Evolutionary conservation across 2,329 filamentous ascomycete species (phyloP), one percentile per base, ranked within the genome.

Genomic region (Xylariaceae sp.): DNA sequence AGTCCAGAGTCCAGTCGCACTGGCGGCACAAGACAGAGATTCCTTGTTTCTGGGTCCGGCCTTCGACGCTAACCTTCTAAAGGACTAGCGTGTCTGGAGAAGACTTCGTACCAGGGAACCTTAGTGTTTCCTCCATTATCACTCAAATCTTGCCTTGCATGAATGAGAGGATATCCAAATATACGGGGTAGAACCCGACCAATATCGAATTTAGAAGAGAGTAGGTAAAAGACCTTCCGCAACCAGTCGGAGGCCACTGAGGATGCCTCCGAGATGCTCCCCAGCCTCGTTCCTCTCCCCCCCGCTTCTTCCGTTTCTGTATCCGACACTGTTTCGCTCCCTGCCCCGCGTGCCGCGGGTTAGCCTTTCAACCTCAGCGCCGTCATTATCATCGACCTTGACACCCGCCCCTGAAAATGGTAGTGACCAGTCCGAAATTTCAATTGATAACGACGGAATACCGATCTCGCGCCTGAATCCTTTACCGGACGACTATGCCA

Each of bases 401-500:
- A 54, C 51, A 48, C 55, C 61, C 53, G 60, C 41, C 56, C 58
- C 53, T 57, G 57, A 55, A 47, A 7, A 53, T 40, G 53, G n/a
- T 53, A 54, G n/a, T 53, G 63, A 60, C 53, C 60, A 56, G 57
- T 68, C 64, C 55, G 62, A 61, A 35, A 54, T 56, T 61, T 67
- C 66, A 54, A 60, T 63, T 42, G 61, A 63, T 48, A 72, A 61
- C 56, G 72, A 72, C 59, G 64, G 70, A 46, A 67, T 77, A 9
- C 72, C 74, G 31, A 67, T 70, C 42, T 79, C 83, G 4, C 86
- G 86, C 60, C 80, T 96, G 26, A 88, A 96, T 68, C 92, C 92
- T 2, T 69, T 81, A 0, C 90, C 91, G 0, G 86, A 90, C 65
- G 90, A 96, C 71, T 97, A 95, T 72, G 81, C 88, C 12, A 78